Base-by-base conservation (phyloP, 768 basidiomycete genomes). In the Podaxis carcinomalis region DNA sequence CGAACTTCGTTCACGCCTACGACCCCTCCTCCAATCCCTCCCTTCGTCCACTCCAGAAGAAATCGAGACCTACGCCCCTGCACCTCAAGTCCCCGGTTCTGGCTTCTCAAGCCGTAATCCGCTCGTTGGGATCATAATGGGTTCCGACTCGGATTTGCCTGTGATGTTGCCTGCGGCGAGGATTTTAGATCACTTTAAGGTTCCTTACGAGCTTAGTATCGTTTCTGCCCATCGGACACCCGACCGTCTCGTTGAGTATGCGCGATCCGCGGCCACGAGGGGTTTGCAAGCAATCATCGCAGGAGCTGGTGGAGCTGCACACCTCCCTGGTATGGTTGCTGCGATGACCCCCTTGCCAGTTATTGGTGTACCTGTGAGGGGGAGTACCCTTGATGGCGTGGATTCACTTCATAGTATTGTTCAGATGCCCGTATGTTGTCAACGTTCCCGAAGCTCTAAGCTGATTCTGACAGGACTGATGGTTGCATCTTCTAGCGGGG, bases 281-380 rank as follows among this genome's bases (percentile, higher is more conserved):
- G 91, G 90, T 2, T 65, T 91, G 44, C 75, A 89, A 50, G 83
- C 82, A 3, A 85, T 99, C 72, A 89, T 99, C 46, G 96, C 96
- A 1, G 96, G 96, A 5, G 97, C 97, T 5, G 97, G 97, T n/a
- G 97, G 97, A 0, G 96, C 97, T 1, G 97, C 96, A 4, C 97
- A 99, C 76, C 76, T 99, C 1, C 97, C 97, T 0, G 97, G 97
- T 0, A 99, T 99, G 97, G 93, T 98, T 0, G 97, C 96, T 4
- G 89, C 92, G 19, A 87, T 97, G 89, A 96, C 95, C 0, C 79
- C 87, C 1, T 72, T 98, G 55, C 96, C 97, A 0, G 93, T 99
- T 0, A 85, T 99, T 35, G 96, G 97, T 11, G 97, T 99, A 0
- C 97, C 97, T 1, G 97, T 99, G 59, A 97, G 95, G 71, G 95